These are phyloP conservation scores for Sporothrix protearum DNA, from an alignment of 2,329 filamentous ascomycete species.

Conservation along the genomic window DNA sequence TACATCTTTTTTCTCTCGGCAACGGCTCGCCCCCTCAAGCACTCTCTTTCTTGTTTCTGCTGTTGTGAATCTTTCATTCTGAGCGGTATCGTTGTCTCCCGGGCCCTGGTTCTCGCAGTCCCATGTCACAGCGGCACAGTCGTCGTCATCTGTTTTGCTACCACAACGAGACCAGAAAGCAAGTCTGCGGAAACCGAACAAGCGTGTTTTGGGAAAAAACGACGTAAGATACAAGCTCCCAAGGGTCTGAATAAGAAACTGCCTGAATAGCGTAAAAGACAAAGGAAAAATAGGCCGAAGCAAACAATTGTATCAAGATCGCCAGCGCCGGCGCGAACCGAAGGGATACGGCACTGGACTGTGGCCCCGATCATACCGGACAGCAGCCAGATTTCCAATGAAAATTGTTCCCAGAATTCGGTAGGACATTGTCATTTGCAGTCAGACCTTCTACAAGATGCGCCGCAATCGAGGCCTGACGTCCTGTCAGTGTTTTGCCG, in stretches of 20 bases:
- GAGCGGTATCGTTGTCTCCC: neutral
- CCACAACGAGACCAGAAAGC: neutral
- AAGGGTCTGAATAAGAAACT: neutral
- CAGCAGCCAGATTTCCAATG: neutral
- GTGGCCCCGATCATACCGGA: neutral
- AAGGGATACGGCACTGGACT: neutral
- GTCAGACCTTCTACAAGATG: neutral
- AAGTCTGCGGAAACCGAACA: neutral
- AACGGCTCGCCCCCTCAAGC: neutral
- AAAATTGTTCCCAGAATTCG: neutral
- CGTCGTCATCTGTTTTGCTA: slow-evolving; percentile 1
- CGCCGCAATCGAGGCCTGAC: neutral
- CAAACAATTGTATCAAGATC: neutral
- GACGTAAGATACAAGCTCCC: neutral
- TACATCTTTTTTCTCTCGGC: neutral
- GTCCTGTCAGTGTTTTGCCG: neutral
- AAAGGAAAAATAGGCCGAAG: neutral
- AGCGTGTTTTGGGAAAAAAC: neutral
- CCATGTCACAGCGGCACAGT: neutral
- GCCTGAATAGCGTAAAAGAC: neutral
- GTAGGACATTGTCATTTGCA: neutral
- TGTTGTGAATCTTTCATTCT: neutral
- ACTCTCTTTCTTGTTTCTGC: neutral
- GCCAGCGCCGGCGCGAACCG: neutral
- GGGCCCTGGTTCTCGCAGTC: neutral